A percentile compares a stretch with the other conserved stretches of the same genome.
Evolutionary conservation across 208 protist species (phyloP).

Genomic region (Angomonas deanei): DNA sequence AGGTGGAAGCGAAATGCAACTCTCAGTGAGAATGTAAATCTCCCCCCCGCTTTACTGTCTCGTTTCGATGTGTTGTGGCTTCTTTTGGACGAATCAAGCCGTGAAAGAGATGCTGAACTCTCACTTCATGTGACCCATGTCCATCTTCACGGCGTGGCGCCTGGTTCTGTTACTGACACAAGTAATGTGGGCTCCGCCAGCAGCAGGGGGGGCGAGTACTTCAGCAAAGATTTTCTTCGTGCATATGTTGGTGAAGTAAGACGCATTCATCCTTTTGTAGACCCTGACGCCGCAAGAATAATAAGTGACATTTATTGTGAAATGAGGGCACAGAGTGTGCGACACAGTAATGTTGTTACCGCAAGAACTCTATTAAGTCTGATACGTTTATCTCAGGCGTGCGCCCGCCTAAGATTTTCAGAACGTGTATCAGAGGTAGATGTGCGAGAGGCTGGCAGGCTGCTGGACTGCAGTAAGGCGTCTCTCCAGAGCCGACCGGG

Average conservation of each 20-base stretch:
- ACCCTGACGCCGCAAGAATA: conserved; percentile 55
- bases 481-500: conserved; percentile 60
- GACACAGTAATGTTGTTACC: conserved; percentile 79
- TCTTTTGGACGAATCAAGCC: conserved; percentile 82
- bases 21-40: conserved; percentile 97
- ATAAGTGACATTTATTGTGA: conserved; percentile 89
- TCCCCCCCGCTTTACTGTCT: conserved; percentile 97
- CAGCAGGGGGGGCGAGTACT: conserved; percentile 54
- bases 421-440: conserved; percentile 75
- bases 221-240: conserved; percentile 77
- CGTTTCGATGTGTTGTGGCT: conserved; percentile 96
- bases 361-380: conserved; percentile 84
- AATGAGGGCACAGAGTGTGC: conserved; percentile 79
- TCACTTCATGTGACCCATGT: conserved; percentile 93
- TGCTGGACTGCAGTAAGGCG: conserved; percentile 87
- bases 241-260: conserved; percentile 84
- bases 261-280: conserved; percentile 73
- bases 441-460: conserved; percentile 84
- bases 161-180: conserved; percentile 44
- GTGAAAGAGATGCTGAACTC: conserved; percentile 89
- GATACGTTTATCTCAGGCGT: conserved; percentile 94
- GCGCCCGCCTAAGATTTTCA: conserved; percentile 86
- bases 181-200: background rate
- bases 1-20: conserved; percentile 92
- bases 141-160: conserved; percentile 74